Conservation (phyloP, 2,329 filamentous ascomycete species). For the Chalaropsis ovoidea region DNA sequence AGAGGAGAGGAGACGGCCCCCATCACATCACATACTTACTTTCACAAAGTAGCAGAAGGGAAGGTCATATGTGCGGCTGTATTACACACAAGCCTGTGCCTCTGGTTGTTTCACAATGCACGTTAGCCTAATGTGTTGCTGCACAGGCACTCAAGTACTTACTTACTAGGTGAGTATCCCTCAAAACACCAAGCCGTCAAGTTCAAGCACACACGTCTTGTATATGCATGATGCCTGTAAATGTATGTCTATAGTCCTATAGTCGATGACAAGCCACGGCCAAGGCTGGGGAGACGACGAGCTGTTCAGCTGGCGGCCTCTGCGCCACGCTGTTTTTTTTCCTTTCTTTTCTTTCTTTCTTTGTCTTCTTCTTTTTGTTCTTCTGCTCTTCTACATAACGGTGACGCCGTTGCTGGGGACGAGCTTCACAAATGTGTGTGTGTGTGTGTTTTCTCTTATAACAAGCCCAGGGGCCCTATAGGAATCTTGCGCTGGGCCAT, state of each 20-base stretch:
- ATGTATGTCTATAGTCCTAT: not conserved
- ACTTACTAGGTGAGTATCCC: not conserved
- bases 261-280: not conserved
- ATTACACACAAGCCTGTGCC: not conserved
- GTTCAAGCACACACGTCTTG: too few species aligned
- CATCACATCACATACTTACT: too few species aligned
- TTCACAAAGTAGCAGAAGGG: too few species aligned
- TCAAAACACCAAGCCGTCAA: not conserved
- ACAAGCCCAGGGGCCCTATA: not conserved
- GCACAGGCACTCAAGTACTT: not conserved
- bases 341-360: not conserved
- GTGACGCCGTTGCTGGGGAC: slow-evolving; percentile 5
- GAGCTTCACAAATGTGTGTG: not conserved
- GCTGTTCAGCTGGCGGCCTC: not conserved
- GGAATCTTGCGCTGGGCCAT: not conserved
- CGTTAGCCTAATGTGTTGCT: not conserved
- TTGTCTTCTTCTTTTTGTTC: not conserved
- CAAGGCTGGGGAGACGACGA: not conserved
- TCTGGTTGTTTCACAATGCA: slow-evolving; percentile 1
- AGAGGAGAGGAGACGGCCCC: too few species aligned
- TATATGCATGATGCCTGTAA: too few species aligned
- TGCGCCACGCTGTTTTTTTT: not conserved
- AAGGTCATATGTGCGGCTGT: too few species aligned
- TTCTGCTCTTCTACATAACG: not conserved
- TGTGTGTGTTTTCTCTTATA: not conserved